phyloP scores from a whole-genome alignment of 257 asterid species.

The Phtheirospermum japonicum region DNA sequence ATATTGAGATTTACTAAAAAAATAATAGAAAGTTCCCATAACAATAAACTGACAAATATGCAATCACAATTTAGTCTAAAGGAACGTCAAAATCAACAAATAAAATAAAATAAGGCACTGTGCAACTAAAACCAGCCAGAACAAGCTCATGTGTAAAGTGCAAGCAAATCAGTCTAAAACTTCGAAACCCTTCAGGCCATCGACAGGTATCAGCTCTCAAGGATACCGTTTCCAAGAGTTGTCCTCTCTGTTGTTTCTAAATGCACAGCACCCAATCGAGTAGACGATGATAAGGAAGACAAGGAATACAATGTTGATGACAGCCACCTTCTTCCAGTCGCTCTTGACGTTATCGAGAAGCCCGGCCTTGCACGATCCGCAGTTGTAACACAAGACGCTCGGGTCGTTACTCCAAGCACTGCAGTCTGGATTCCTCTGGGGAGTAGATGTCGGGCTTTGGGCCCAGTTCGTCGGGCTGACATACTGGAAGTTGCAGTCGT shows the following conservation, averaged over 20 bases:
- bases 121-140: too few relatives aligned
- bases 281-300: slow-evolving; percentile 77
- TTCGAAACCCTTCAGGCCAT: slow-evolving; percentile 3
- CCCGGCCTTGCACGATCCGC: slow-evolving; percentile 90
- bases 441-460: slow-evolving; percentile 2
- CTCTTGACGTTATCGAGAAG: slow-evolving; percentile 79
- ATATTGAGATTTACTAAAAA: too few relatives aligned
- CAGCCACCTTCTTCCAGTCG: slow-evolving; percentile 78
- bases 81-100: too few relatives aligned
- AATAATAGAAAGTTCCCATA: too few relatives aligned
- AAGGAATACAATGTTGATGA: slow-evolving; percentile 63
- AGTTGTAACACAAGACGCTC: slow-evolving; percentile 53
- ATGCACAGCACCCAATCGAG: slow-evolving; percentile 75
- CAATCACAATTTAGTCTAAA: too few relatives aligned
- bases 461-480: slow-evolving; percentile 87
- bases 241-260: slow-evolving; percentile 82
- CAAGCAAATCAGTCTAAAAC: neutral
- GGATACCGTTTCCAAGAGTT: slow-evolving; percentile 79
- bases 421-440: slow-evolving; percentile 55
- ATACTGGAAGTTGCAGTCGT: slow-evolving; percentile 61
- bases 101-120: too few relatives aligned
- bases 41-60: too few relatives aligned
- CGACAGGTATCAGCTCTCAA: slow-evolving; percentile 27
- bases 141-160: too few relatives aligned
- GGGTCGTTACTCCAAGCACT: slow-evolving; percentile 54